phyloP scores from a whole-genome alignment of 202 grass and related monocot species.

The Digitaria exilis region DNA sequence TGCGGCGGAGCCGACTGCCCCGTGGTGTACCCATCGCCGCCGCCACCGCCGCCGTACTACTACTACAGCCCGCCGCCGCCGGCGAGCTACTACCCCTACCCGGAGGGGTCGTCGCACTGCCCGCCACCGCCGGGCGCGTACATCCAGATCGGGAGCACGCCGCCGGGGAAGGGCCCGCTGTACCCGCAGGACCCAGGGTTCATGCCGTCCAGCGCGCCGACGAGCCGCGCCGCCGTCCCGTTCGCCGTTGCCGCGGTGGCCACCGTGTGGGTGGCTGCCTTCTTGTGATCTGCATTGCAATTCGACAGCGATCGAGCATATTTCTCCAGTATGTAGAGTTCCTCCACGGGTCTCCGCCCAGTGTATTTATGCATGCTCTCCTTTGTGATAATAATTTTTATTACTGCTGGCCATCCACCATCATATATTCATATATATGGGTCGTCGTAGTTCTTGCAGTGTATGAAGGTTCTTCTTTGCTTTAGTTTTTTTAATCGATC shows the following conservation, averaged over 20 bases:
- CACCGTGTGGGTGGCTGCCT: not conserved
- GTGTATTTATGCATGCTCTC: conserved; percentile 24
- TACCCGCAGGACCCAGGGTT: conserved; percentile 67
- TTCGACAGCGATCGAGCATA: not conserved
- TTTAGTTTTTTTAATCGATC: not conserved
- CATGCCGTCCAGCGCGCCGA: conserved; percentile 44
- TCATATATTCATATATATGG: too few species aligned
- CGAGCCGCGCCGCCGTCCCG: not conserved
- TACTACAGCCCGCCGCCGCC: conserved; percentile 67
- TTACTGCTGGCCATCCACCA: not conserved
- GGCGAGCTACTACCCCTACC: conserved; percentile 31
- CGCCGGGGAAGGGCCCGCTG: conserved; percentile 39
- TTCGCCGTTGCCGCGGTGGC: conserved; percentile 21
- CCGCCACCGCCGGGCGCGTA: conserved; percentile 60
- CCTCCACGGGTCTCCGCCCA: conserved; percentile 11
- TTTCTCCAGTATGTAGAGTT: not conserved
- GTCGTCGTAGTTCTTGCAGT: conserved; percentile 11
- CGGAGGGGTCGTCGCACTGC: conserved; percentile 5
- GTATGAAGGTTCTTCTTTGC: conserved; percentile 4
- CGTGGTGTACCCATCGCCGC: conserved; percentile 40
- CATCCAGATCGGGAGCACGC: conserved; percentile 47
- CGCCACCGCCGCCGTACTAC: conserved; percentile 52
- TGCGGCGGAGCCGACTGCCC: conserved; percentile 44
- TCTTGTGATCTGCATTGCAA: conserved; percentile 21
- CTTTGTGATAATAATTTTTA: conserved; percentile 27